These are phyloP conservation scores for Hypomyces perniciosus DNA, from an alignment of 2,329 filamentous ascomycete species.

Conservation along the genomic window DNA sequence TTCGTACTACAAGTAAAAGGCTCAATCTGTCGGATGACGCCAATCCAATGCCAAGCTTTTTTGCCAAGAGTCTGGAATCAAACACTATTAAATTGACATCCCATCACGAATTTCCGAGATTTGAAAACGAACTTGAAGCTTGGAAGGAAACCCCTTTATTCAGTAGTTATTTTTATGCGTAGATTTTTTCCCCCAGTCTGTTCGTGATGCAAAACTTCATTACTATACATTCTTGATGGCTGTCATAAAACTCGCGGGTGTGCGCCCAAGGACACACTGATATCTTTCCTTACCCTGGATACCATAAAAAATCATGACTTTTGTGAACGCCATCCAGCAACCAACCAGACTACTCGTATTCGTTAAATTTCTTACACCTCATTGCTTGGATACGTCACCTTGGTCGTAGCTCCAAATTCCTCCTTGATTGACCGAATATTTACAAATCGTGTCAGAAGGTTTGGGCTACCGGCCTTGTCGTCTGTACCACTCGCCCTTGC, in stretches of 20 bases:
- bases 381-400: constrained; percentile 67
- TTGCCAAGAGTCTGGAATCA: background rate
- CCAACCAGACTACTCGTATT: background rate
- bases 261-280: background rate
- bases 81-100: background rate
- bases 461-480: constrained; percentile 64
- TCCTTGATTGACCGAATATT: constrained; percentile 66
- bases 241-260: no score
- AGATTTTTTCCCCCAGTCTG: no score
- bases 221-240: background rate
- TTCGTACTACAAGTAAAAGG: no score
- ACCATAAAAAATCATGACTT: background rate
- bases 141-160: no score
- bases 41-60: constrained; percentile 4
- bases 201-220: background rate
- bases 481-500: constrained; percentile 64
- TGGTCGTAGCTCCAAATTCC: constrained; percentile 60
- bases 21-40: background rate
- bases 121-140: no score
- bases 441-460: constrained; percentile 59
- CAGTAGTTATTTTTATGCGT: no score
- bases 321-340: background rate
- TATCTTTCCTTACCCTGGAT: background rate
- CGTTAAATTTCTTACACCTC: constrained; percentile 39
- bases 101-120: background rate